Conservation (phyloP, 2,329 filamentous ascomycete species). For the Dactylellina cionopaga region DNA sequence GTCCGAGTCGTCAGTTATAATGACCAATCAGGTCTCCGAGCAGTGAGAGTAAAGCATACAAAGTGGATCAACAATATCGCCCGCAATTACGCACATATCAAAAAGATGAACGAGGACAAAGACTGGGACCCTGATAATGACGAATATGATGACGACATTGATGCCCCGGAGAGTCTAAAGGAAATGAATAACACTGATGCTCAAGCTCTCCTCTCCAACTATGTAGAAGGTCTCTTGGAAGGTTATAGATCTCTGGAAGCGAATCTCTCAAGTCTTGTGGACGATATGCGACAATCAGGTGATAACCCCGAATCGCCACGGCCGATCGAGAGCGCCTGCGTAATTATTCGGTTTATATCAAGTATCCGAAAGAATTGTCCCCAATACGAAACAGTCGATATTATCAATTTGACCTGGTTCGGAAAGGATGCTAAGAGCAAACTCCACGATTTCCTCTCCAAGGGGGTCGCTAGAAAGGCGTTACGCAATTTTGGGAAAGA, state of each 20-base stretch:
- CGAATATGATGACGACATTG: constrained; percentile 39
- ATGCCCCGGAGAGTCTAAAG: constrained; percentile 42
- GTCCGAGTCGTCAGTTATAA: constrained; percentile 45
- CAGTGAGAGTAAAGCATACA: constrained; percentile 17
- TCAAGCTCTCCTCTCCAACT: constrained; percentile 35
- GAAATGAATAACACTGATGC: constrained; percentile 44
- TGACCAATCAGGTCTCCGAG: constrained; percentile 40
- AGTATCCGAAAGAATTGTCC: constrained; percentile 26
- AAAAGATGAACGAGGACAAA: constrained; percentile 40
- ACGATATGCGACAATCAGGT: constrained; percentile 13
- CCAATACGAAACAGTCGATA: constrained; percentile 10
- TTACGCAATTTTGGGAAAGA: constrained; percentile 36
- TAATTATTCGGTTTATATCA: constrained; percentile 39
- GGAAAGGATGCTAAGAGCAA: constrained; percentile 20
- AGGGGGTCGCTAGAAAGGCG: constrained; percentile 37
- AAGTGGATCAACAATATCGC: constrained; percentile 42
- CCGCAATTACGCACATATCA: constrained; percentile 38
- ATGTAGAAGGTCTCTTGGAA: constrained; percentile 41
- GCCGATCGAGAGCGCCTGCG: constrained; percentile 25
- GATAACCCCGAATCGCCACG: constrained; percentile 14
- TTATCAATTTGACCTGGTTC: constrained; percentile 41
- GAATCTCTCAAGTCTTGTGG: constrained; percentile 26
- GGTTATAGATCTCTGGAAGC: constrained; percentile 32
- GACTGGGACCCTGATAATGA: constrained; percentile 52
- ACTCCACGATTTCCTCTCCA: constrained; percentile 28